These are phyloP conservation scores for Mikania micrantha DNA, from an alignment of 129 eudicot species.

Conservation along the genomic window DNA sequence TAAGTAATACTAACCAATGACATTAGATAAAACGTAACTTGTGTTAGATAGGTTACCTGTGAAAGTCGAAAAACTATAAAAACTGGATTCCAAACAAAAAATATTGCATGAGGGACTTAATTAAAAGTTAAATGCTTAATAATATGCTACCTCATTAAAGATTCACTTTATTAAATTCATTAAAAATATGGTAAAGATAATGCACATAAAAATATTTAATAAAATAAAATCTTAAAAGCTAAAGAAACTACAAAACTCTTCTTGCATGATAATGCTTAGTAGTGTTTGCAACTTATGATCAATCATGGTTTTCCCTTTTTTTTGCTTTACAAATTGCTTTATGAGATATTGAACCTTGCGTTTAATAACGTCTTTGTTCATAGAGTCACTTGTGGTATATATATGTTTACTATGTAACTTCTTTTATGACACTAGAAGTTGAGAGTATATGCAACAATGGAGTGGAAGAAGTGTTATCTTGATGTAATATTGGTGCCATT, in stretches of 20 bases:
- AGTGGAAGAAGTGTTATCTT: slow-evolving; percentile 78
- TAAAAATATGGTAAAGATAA: not conserved
- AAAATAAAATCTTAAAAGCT: slow-evolving; percentile 17
- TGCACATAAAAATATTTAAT: not conserved
- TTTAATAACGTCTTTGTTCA: slow-evolving; percentile 31
- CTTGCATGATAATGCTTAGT: slow-evolving; percentile 22
- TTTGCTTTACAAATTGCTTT: slow-evolving; percentile 25
- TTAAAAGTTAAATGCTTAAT: not conserved
- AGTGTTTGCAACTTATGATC: slow-evolving; percentile 20
- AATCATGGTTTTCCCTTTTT: slow-evolving; percentile 15
- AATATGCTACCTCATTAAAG: no score
- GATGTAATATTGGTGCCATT: slow-evolving; percentile 72
- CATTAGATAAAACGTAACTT: no score
- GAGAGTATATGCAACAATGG: slow-evolving; percentile 38
- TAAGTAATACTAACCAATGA: no score
- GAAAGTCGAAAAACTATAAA: no score
- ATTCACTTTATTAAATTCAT: not conserved
- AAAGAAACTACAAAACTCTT: slow-evolving; percentile 14
- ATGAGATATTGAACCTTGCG: slow-evolving; percentile 31
- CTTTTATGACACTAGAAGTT: not conserved
- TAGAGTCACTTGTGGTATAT: slow-evolving; percentile 5
- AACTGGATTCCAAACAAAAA: no score
- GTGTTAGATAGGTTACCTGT: no score
- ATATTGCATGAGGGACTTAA: not conserved
- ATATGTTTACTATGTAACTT: not conserved